Conservation (phyloP, 129 eudicot genomes). For the Lactuca sativa region DNA sequence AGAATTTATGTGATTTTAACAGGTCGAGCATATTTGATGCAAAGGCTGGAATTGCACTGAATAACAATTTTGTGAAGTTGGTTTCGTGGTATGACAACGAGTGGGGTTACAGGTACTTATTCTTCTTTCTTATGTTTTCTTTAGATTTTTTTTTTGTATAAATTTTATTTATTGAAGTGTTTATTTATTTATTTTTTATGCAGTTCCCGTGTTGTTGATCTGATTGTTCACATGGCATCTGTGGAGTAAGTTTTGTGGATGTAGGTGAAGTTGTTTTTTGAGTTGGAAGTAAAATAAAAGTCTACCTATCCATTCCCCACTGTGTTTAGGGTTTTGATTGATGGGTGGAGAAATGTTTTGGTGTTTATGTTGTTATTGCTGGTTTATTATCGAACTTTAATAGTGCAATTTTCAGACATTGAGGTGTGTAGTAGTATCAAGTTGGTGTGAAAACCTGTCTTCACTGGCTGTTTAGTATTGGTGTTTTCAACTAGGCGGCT, state of each 20-base stretch:
- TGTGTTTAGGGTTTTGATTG: conserved; percentile 25
- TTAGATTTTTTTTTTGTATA: too few relatives aligned
- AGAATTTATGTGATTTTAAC: conserved; percentile 5
- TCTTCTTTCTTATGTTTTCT: background rate
- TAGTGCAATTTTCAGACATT: conserved; percentile 15
- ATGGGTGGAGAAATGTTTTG: conserved; percentile 15
- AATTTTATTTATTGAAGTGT: background rate
- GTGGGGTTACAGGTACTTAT: conserved; percentile 77
- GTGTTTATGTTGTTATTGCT: conserved; percentile 18
- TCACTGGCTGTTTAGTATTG: too few relatives aligned
- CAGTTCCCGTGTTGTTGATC: conserved; percentile 71
- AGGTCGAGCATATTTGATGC: conserved; percentile 90
- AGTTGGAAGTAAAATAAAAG: conserved; percentile 26
- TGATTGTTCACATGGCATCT: conserved; percentile 66
- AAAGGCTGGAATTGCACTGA: conserved; percentile 79
- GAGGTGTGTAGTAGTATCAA: background rate
- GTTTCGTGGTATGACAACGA: conserved; percentile 89
- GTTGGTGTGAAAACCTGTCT: too few relatives aligned
- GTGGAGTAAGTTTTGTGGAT: conserved; percentile 32
- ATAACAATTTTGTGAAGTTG: conserved; percentile 59
- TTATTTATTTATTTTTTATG: background rate
- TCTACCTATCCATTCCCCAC: background rate
- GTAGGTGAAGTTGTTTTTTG: conserved; percentile 11
- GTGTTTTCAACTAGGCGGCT: too few relatives aligned
- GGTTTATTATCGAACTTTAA: background rate